A percentile compares a stretch with the other conserved stretches of the same genome.
These are phyloP conservation scores for Pythium brachiatum DNA, from an alignment of 352 stramenopile genomes.

Conservation along the genomic window DNA sequence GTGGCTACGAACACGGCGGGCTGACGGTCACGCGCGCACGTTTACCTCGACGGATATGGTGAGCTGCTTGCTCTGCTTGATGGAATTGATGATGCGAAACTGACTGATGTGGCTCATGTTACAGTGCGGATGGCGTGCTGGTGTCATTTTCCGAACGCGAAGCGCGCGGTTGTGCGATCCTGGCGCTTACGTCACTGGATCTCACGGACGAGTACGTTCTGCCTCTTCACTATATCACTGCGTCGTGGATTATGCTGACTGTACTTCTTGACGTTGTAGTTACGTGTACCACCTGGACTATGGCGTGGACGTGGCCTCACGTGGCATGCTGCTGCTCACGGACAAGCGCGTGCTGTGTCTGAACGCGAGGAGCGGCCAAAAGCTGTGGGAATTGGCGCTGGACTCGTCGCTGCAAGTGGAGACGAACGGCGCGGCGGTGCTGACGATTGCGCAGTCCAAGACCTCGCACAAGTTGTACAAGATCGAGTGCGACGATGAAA, in stretches of 20 bases:
- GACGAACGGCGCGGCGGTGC: constrained; percentile 25
- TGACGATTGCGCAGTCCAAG: constrained; percentile 59
- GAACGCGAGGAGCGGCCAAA: constrained; percentile 68
- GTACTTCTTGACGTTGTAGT: no score
- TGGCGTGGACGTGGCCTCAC: constrained; percentile 47
- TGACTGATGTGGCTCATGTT: constrained; percentile 10
- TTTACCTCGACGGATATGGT: constrained; percentile 75
- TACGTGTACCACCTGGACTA: constrained; percentile 87
- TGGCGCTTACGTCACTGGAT: constrained; percentile 74
- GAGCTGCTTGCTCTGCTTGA: constrained; percentile 19
- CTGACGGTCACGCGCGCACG: constrained; percentile 60
- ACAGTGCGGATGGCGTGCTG: constrained; percentile 70
- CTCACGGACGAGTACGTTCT: constrained; percentile 74
- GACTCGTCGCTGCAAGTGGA: constrained; percentile 73
- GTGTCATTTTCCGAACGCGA: constrained; percentile 83
- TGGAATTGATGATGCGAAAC: background rate
- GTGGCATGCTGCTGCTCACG: constrained; percentile 72
- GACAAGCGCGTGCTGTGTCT: constrained; percentile 83
- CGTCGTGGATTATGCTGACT: background rate
- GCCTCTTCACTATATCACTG: background rate
- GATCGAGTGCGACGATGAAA: constrained; percentile 68
- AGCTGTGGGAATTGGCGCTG: constrained; percentile 78
- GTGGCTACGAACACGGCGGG: constrained; percentile 40
- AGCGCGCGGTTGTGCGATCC: constrained; percentile 66
- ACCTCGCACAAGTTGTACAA: constrained; percentile 48